Evolutionary conservation across 768 basidiomycete genomes (phyloP), one percentile per base, ranked within the genome.

Genomic region (Trametes maxima): DNA sequence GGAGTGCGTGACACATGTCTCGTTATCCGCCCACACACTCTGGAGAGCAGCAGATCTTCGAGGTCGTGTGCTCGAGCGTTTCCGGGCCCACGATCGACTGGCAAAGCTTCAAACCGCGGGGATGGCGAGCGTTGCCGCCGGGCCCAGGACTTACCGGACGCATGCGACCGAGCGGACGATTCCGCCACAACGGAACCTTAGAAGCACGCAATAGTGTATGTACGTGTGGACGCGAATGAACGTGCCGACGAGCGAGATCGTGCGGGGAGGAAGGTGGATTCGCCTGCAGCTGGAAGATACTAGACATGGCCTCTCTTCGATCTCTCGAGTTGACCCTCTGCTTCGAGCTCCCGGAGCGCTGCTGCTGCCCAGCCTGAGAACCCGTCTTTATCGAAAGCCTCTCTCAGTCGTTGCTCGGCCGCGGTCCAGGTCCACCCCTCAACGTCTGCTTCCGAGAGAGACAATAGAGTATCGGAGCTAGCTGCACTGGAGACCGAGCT

Each of bases 311-410:
- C 71, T 36, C 73, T 57, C 47, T 75, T 78, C 17, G 69, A 67
- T 49, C 83, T 72, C 67, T 88, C 87, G 13, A 79, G 60, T 43
- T 79, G 73, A 0, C 74, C 77, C 67, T 90, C 89, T 0, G 77
- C 78, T 67, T 89, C 87, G 49, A 86, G 60, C 69, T 89, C 89
- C 25, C 74, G 74, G 54, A 77, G 64, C 1, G 78, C 85, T n/a
- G 75, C 77, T 55, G 83, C 76, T 11, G 78, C 75, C 85, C 87
- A 89, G 1, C 78, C 74, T 0, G 76, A 66, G 33, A 89, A 73
- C 0, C 89, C 88, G 5, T 82, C 86, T 21, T 79, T 72, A 11
- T 87, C 82, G 62, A 82, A 91, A 0, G 86, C 86, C 6, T 70
- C 77, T 45, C 75, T 68, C 12, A 91, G 71, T 11, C 87, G 78